Base-by-base conservation (phyloP, 176 grass and related monocot genomes). In the Tillandsia leiboldiana region DNA sequence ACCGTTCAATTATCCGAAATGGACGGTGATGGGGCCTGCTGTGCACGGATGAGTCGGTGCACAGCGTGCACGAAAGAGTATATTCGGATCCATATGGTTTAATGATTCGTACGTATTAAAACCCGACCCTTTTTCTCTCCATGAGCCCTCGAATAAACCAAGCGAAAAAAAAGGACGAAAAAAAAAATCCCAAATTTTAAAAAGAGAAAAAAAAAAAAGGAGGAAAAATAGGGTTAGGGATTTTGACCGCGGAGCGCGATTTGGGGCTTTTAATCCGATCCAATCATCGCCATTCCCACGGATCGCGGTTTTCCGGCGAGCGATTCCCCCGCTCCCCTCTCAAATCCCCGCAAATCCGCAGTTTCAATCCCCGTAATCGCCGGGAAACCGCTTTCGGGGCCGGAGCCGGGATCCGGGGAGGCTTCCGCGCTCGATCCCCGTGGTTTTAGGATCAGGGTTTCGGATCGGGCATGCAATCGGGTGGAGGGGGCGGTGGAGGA, bases 261-360 rank as follows among this genome's bases (percentile, higher is more conserved):
- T 26, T 23, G 42, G 73, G 57, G 24, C 65, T 64, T 75, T 75
- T 20, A 75, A 51, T 74, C 73, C 9, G 61, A 66, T 12, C 6
- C 13, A 20, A 51, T 50, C 50, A 27, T 66, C 75, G 75, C 29
- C 75, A 2, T 33, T 61, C 53, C 42, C 28, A 20, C 33, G 47
- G 75, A 77, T 77, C 75, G 74, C 29, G 47, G 75, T 61, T 27
- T 69, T 68, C 75, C 75, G 75, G 50, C 47, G 65, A 53, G n/a
- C 3, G 66, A 69, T 62, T 62, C 20, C 20, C 8, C 17, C 53
- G 12, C 12, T 28, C 68, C 14, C 51, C 4, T 42, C 33, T 42
- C 33, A 42, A 42, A 42, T 7, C 33, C 33, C 33, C 7, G 1
- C 33, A 42, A 62, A 26, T 53, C 22, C 8, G 14, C 18, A 2